phyloP scores from a whole-genome alignment of 2,329 filamentous ascomycete genomes.

The Periglandula ipomoeae region DNA sequence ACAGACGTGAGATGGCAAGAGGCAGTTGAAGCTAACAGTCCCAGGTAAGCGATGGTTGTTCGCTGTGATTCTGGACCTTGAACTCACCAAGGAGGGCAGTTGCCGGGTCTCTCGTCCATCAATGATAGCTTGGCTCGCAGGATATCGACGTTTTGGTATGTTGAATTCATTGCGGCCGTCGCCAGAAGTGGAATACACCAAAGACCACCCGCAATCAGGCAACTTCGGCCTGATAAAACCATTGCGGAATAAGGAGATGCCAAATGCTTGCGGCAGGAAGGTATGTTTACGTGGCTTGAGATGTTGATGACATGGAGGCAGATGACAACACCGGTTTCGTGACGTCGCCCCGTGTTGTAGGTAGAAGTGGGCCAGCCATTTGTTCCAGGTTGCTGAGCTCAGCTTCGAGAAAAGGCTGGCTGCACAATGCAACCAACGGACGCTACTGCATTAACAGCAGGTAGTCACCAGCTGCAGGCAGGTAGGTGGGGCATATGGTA shows the following conservation, averaged over 20 bases:
- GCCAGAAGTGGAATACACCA: constrained; percentile 30
- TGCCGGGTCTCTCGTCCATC: constrained; percentile 62
- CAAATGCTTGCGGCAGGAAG: constrained; percentile 9
- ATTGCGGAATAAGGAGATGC: constrained; percentile 22
- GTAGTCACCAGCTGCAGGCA: no score
- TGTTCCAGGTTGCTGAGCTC: neutral
- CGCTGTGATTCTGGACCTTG: neutral
- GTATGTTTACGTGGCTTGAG: neutral
- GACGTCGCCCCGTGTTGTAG: neutral
- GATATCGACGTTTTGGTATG: constrained; percentile 52
- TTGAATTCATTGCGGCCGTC: constrained; percentile 37
- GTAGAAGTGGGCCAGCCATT: neutral
- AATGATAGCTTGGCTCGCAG: constrained; percentile 58
- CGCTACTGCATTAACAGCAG: no score
- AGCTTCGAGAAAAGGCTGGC: no score
- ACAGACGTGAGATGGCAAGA: constrained; percentile 84
- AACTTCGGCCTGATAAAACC: constrained; percentile 28
- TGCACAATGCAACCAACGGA: no score
- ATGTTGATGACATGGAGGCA: neutral
- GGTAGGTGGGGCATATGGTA: no score
- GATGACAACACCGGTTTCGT: neutral
- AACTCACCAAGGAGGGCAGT: constrained; percentile 67
- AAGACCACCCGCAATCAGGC: constrained; percentile 30
- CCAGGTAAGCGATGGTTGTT: constrained; percentile 19
- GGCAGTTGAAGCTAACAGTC: constrained; percentile 80